Evolutionary conservation across 768 basidiomycete genomes (phyloP).

Genomic region (Panaeolus cyanescens): DNA sequence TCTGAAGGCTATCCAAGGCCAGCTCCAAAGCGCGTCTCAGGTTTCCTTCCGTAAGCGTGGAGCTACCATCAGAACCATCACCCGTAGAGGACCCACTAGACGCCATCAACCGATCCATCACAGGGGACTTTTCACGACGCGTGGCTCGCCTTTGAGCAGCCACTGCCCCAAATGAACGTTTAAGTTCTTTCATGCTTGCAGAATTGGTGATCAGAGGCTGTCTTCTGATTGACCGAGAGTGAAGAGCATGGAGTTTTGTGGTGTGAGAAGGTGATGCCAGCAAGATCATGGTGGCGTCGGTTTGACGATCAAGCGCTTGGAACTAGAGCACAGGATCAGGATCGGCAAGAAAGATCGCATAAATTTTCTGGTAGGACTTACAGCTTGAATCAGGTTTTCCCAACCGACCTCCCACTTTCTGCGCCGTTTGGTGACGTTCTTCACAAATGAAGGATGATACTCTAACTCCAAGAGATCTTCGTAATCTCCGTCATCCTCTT

Average conservation of each 20-base stretch:
- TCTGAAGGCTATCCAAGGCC: slow-evolving; percentile 65
- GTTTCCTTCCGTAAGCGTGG: slow-evolving; percentile 60
- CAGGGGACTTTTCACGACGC: slow-evolving; percentile 42
- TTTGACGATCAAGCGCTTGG: slow-evolving; percentile 77
- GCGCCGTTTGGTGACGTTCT: slow-evolving; percentile 65
- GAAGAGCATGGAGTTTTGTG: slow-evolving; percentile 61
- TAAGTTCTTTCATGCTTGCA: slow-evolving; percentile 52
- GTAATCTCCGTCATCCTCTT: slow-evolving; percentile 69
- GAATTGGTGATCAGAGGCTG: slow-evolving; percentile 48
- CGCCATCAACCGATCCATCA: slow-evolving; percentile 51
- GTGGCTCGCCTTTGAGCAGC: slow-evolving; percentile 54
- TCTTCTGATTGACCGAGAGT: slow-evolving; percentile 70
- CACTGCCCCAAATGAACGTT: slow-evolving; percentile 58
- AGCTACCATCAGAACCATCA: slow-evolving; percentile 58
- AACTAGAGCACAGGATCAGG: slow-evolving; percentile 45
- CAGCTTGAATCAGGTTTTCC: slow-evolving; percentile 75
- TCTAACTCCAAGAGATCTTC: slow-evolving; percentile 76
- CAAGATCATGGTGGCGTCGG: slow-evolving; percentile 75
- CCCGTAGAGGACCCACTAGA: slow-evolving; percentile 44
- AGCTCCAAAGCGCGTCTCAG: slow-evolving; percentile 69
- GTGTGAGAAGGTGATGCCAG: slow-evolving; percentile 77
- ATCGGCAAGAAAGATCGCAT: background rate
- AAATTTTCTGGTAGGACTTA: slow-evolving; percentile 30
- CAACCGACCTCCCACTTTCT: slow-evolving; percentile 75
- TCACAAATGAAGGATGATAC: slow-evolving; percentile 72